A percentile compares a stretch with the other conserved stretches of the same genome.
These are phyloP conservation scores for Termitomyces sp. DNA, from an alignment of 768 basidiomycete species.

Conservation along the genomic window DNA sequence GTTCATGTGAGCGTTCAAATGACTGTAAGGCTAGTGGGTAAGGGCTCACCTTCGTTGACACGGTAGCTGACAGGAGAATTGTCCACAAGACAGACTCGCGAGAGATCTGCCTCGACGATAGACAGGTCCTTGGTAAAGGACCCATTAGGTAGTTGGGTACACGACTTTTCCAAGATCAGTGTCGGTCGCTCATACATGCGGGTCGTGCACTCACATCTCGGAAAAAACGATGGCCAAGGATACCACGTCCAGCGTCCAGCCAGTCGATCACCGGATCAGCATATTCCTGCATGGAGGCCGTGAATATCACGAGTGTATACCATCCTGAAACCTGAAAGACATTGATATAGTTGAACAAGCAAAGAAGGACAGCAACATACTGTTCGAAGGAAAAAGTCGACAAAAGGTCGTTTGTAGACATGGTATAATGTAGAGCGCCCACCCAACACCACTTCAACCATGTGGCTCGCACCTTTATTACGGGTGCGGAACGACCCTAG, in stretches of 20 bases:
- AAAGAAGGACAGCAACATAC: slow-evolving; percentile 37
- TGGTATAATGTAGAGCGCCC: slow-evolving; percentile 92
- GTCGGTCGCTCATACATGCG: not conserved
- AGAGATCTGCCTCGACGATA: slow-evolving; percentile 84
- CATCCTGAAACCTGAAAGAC: slow-evolving; percentile 82
- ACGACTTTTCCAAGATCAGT: slow-evolving; percentile 56
- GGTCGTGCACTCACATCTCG: slow-evolving; percentile 70
- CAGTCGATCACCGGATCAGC: slow-evolving; percentile 99
- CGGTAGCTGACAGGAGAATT: slow-evolving; percentile 94
- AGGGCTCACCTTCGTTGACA: slow-evolving; percentile 80
- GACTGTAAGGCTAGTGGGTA: slow-evolving; percentile 3
- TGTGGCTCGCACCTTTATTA: slow-evolving; percentile 75
- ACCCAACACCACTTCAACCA: slow-evolving; percentile 89
- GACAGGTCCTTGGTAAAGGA: slow-evolving; percentile 93
- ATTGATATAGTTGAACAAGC: slow-evolving; percentile 12
- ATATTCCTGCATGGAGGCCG: slow-evolving; percentile 99
- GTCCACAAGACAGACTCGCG: slow-evolving; percentile 93
- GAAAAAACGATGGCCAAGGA: slow-evolving; percentile 86
- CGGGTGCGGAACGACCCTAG: slow-evolving; percentile 49
- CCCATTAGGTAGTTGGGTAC: slow-evolving; percentile 88
- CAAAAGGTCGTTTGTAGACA: slow-evolving; percentile 97
- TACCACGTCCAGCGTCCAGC: slow-evolving; percentile 93
- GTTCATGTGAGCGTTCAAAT: slow-evolving; percentile 12
- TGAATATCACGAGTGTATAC: slow-evolving; percentile 99
- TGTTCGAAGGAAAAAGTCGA: slow-evolving; percentile 91